These are phyloP conservation scores for Auriscalpium vulgare DNA, from an alignment of 768 basidiomycete genomes.

Conservation along the genomic window DNA sequence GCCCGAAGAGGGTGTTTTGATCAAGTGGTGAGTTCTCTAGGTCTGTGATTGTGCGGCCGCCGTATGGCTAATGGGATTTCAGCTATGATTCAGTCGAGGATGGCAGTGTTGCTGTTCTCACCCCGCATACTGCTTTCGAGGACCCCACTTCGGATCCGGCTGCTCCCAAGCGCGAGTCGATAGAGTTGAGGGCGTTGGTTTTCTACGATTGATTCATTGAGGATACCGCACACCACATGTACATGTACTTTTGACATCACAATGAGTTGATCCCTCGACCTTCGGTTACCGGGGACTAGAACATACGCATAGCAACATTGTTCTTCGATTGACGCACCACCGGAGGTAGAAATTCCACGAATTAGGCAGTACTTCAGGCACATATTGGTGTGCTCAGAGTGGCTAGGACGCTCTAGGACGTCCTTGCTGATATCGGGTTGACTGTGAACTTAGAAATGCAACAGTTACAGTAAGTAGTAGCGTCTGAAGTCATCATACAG, in stretches of 20 bases:
- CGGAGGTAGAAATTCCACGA: no score
- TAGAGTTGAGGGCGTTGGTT: conserved; percentile 56
- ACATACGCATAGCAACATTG: no score
- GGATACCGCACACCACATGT: neutral
- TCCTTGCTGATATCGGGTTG: no score
- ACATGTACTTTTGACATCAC: neutral
- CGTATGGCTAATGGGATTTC: neutral
- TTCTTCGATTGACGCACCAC: no score
- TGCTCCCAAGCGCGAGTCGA: conserved; percentile 45
- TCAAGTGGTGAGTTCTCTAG: conserved; percentile 34
- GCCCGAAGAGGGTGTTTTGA: conserved; percentile 38
- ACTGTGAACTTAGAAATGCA: no score
- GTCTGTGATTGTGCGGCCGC: neutral
- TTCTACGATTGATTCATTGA: conserved; percentile 38
- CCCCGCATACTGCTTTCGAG: conserved; percentile 56
- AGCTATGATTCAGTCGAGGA: conserved; percentile 29
- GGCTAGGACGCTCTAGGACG: no score
- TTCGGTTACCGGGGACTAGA: no score
- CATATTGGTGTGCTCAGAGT: no score
- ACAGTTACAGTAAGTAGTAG: no score
- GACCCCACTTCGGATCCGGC: conserved; percentile 46
- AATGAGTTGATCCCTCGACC: neutral
- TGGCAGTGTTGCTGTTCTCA: conserved; percentile 43
- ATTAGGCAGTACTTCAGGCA: no score
- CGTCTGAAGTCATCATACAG: no score